A percentile compares a stretch with the other conserved stretches of the same genome.
These are phyloP conservation scores for Coniosporium tulheliwenetii DNA, from an alignment of 2,329 filamentous ascomycete species.

Conservation along the genomic window DNA sequence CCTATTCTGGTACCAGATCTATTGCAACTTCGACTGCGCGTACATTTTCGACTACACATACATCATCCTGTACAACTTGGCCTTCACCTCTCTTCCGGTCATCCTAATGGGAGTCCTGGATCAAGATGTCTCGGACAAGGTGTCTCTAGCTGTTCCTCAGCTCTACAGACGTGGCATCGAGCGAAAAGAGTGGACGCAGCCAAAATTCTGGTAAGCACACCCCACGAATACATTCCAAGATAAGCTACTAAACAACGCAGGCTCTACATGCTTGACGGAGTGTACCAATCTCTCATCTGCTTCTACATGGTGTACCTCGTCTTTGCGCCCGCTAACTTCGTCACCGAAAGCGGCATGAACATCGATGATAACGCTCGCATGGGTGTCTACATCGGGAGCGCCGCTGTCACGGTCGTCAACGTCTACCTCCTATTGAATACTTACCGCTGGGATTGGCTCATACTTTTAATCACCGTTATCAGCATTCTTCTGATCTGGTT, in stretches of 20 bases:
- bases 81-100: slow-evolving; percentile 89
- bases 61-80: slow-evolving; percentile 89
- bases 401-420: slow-evolving; percentile 79
- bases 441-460: slow-evolving; percentile 97
- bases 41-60: slow-evolving; percentile 98
- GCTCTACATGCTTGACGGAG: slow-evolving; percentile 82
- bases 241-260: slow-evolving; percentile 9
- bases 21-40: slow-evolving; percentile 87
- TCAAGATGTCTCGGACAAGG: slow-evolving; percentile 87
- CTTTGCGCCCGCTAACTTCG: slow-evolving; percentile 52
- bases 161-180: slow-evolving; percentile 93
- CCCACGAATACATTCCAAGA: background rate
- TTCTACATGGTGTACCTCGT: slow-evolving; percentile 87
- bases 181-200: slow-evolving; percentile 87
- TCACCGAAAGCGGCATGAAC: slow-evolving; percentile 56
- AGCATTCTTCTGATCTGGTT: slow-evolving; percentile 83
- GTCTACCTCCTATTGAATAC: slow-evolving; percentile 90
- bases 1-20: slow-evolving; percentile 96
- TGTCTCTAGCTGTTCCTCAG: slow-evolving; percentile 87
- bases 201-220: slow-evolving; percentile 75
- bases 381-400: slow-evolving; percentile 73
- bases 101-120: slow-evolving; percentile 94
- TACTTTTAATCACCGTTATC: slow-evolving; percentile 63
- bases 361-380: slow-evolving; percentile 70
- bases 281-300: slow-evolving; percentile 86